Evolutionary conservation across 129 eudicot genomes (phyloP), one percentile per base, ranked within the genome.

Genomic region (Flaveria sonorensis): DNA sequence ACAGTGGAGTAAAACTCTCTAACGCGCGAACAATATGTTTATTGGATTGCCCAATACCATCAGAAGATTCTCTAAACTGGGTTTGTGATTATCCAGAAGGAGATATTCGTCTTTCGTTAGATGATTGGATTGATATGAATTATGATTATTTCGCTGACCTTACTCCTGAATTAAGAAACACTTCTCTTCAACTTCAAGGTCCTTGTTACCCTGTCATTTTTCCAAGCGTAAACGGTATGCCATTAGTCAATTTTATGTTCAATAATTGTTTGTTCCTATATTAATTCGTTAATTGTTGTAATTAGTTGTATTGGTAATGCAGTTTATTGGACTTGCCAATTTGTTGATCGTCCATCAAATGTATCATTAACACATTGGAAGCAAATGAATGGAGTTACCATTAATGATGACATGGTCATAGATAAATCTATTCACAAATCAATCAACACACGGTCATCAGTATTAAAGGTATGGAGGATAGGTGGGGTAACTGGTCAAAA

Each of bases 51-150:
- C 98, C 98, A 16, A 84, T 78, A 72, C 95, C 98, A 10, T 86
- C 97, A 4, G 96, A 87, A 68, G 98, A 93, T 81, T 82, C 97
- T 16, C 82, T 93, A 16, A 89, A 87, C 81, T 93, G 98, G 98
- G 97, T 93, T 65, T 93, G 98, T 79, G 94, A 88, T 79, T 93
- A 93, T 70, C 98, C 98, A 0, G 97, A 93, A 24, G 98, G 98
- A 56, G 97, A 90, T 77, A 76, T 93, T 39, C 96, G 81, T 56
- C 71, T 93, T 11, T 76, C 87, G 8, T 32, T 83, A 36, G 92
- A 87, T 42, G 96, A 93, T 78, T 93, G 98, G 97, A 86, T 90
- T 32, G 91, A 94, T 73, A 91, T 89, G 82, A 92, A 89, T 70
- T 94, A 89, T 72, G 97, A 91, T 82, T 94, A 94, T 74, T 94